A percentile compares a stretch with the other conserved stretches of the same genome.
These are phyloP conservation scores for Barnettozyma siamensis DNA, from an alignment of 805 yeast genomes.

Conservation along the genomic window DNA sequence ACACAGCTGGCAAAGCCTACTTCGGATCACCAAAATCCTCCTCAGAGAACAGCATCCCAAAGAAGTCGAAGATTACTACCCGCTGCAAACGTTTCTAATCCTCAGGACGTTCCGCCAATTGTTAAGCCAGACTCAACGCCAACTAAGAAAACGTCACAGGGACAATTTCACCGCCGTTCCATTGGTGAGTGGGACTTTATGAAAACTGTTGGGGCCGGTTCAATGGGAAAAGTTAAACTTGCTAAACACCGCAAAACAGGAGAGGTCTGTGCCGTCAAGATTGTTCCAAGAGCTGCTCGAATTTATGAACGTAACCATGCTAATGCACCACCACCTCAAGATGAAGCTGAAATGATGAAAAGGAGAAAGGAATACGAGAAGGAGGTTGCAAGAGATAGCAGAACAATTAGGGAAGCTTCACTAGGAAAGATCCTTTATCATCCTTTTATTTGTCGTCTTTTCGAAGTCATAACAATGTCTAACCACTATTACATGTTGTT, in stretches of 20 bases:
- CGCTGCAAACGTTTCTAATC: slow-evolving; percentile 6
- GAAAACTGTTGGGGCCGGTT: slow-evolving; percentile 95
- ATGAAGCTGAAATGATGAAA: slow-evolving; percentile 50
- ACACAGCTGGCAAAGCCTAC: slow-evolving; percentile 20
- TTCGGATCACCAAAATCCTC: slow-evolving; percentile 22
- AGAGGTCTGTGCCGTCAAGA: slow-evolving; percentile 87
- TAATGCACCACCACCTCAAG: slow-evolving; percentile 59
- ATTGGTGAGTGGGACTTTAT: slow-evolving; percentile 97
- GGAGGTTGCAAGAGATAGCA: slow-evolving; percentile 82
- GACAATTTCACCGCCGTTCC: slow-evolving; percentile 69
- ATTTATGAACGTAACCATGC: slow-evolving; percentile 67
- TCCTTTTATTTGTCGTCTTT: slow-evolving; percentile 85
- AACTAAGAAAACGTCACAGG: slow-evolving; percentile 22
- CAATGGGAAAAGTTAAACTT: slow-evolving; percentile 97
- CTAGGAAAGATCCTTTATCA: slow-evolving; percentile 85
- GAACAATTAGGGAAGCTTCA: slow-evolving; percentile 94
- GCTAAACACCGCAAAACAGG: slow-evolving; percentile 80
- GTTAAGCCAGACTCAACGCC: slow-evolving; percentile 4
- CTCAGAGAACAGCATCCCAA: slow-evolving; percentile 7
- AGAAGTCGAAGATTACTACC: slow-evolving; percentile 7
- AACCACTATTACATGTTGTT: slow-evolving; percentile 95
- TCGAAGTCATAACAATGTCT: slow-evolving; percentile 94
- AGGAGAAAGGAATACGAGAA: slow-evolving; percentile 68
- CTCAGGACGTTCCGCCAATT: slow-evolving; percentile 1
- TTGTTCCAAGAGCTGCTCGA: slow-evolving; percentile 84